These are phyloP conservation scores for Przewalskia tangutica DNA, from an alignment of 257 asterid genomes.

Conservation along the genomic window DNA sequence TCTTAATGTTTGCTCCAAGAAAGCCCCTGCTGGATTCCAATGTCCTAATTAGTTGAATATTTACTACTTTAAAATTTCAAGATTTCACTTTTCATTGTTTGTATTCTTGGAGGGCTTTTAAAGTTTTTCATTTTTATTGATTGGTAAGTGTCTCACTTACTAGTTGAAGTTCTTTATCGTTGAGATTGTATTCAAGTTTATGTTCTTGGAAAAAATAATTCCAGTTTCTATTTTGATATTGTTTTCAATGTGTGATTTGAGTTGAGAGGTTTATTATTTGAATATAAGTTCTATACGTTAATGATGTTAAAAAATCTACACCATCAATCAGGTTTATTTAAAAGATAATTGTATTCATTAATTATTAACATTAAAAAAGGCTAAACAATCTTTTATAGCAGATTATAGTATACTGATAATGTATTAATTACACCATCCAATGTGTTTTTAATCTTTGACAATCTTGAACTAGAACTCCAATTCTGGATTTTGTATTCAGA, in stretches of 20 bases:
- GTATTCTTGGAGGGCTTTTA: not conserved
- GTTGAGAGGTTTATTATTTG: not conserved
- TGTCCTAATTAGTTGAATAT: not conserved
- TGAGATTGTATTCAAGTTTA: not conserved
- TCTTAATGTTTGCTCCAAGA: conserved; percentile 10
- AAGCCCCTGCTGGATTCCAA: not conserved
- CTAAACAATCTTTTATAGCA: not conserved
- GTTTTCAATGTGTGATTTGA: not conserved
- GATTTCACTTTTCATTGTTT: not conserved
- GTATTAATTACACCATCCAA: too few species aligned
- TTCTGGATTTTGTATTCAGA: too few species aligned
- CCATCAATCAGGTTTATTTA: not conserved
- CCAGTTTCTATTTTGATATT: not conserved
- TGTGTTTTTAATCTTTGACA: too few species aligned
- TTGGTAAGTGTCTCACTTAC: not conserved
- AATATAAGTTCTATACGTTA: not conserved
- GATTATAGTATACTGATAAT: not conserved
- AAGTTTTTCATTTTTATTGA: not conserved
- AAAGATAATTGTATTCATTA: not conserved
- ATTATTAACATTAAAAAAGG: not conserved
- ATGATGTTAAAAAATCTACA: not conserved
- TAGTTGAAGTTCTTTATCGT: not conserved
- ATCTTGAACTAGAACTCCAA: too few species aligned
- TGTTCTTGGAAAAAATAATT: not conserved
- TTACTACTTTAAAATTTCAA: not conserved